Conservation (phyloP, 495 filamentous ascomycete genomes). For the Penicillium longicatenatum region DNA sequence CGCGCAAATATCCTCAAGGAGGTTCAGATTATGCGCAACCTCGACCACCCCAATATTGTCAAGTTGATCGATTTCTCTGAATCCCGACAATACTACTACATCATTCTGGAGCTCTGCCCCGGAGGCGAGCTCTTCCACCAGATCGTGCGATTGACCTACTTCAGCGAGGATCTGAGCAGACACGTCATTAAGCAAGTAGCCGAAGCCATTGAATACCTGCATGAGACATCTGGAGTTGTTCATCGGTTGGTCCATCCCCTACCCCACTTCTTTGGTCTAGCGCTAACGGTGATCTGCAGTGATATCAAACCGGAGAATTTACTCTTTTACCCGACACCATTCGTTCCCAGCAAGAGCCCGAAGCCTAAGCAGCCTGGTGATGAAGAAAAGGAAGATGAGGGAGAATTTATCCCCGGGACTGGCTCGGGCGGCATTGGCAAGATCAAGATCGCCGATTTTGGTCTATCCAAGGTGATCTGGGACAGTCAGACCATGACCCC, state of each 20-base stretch:
- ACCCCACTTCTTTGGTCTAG: slow-evolving; percentile 15
- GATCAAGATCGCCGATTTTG: slow-evolving; percentile 98
- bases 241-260: slow-evolving; percentile 70
- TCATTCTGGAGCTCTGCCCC: slow-evolving; percentile 91
- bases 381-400: slow-evolving; percentile 97
- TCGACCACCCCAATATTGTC: slow-evolving; percentile 95
- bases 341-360: slow-evolving; percentile 77
- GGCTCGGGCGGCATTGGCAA: slow-evolving; percentile 91
- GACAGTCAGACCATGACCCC: slow-evolving; percentile 99
- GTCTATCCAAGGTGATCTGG: slow-evolving; percentile 96
- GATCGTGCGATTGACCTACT: slow-evolving; percentile 97
- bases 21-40: slow-evolving; percentile 96
- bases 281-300: slow-evolving; percentile 48
- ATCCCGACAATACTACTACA: slow-evolving; percentile 94
- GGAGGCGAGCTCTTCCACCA: slow-evolving; percentile 98
- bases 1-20: slow-evolving; percentile 97
- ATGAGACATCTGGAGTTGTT: slow-evolving; percentile 92
- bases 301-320: slow-evolving; percentile 99
- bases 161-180: slow-evolving; percentile 91
- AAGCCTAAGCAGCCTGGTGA: slow-evolving; percentile 80
- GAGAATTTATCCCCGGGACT: slow-evolving; percentile 81
- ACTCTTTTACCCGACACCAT: slow-evolving; percentile 83
- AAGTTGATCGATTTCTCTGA: slow-evolving; percentile 92
- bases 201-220: slow-evolving; percentile 88
- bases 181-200: slow-evolving; percentile 96